Evolutionary conservation across 306 rosid genomes (phyloP).

Genomic region (Begonia masoniana): DNA sequence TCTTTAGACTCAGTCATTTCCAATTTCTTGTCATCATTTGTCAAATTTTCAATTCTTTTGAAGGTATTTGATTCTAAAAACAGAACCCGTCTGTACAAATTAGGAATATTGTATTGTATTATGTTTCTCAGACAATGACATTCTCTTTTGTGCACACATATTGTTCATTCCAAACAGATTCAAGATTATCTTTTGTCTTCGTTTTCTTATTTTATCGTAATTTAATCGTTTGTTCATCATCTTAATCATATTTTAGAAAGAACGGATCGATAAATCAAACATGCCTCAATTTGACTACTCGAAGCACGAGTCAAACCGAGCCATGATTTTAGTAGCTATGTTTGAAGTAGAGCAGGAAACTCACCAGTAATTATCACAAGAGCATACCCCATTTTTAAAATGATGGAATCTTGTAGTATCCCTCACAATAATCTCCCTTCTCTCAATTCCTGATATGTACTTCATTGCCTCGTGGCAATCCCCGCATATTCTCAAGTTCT

Average conservation of each 20-base stretch:
- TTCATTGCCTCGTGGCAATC: constrained; percentile 74
- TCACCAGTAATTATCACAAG: constrained; percentile 80
- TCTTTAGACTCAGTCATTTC: constrained; percentile 12
- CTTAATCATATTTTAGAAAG: too few species aligned
- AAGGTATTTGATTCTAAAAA: constrained; percentile 52
- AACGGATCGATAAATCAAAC: not conserved
- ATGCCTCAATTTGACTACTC: too few species aligned
- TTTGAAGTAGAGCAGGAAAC: not conserved
- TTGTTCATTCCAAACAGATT: too few species aligned
- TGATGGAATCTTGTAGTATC: constrained; percentile 85
- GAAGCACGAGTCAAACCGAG: not conserved
- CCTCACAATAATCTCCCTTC: constrained; percentile 66
- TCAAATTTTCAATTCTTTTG: constrained; percentile 74
- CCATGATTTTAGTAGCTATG: not conserved
- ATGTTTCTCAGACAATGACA: not conserved
- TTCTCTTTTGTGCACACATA: not conserved
- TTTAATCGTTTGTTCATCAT: too few species aligned
- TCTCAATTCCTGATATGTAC: constrained; percentile 69
- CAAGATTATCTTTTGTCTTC: too few species aligned
- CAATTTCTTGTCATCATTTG: constrained; percentile 35
- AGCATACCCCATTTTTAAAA: constrained; percentile 67
- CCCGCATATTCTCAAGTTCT: constrained; percentile 82
- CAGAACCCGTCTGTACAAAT: constrained; percentile 58
- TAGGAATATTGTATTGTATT: constrained; percentile 76
- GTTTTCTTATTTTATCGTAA: too few species aligned